A percentile compares a stretch with the other conserved stretches of the same genome.
phyloP scores from a whole-genome alignment of 1,284 basidiomycete genomes.

The Moniliophthora roreri region DNA sequence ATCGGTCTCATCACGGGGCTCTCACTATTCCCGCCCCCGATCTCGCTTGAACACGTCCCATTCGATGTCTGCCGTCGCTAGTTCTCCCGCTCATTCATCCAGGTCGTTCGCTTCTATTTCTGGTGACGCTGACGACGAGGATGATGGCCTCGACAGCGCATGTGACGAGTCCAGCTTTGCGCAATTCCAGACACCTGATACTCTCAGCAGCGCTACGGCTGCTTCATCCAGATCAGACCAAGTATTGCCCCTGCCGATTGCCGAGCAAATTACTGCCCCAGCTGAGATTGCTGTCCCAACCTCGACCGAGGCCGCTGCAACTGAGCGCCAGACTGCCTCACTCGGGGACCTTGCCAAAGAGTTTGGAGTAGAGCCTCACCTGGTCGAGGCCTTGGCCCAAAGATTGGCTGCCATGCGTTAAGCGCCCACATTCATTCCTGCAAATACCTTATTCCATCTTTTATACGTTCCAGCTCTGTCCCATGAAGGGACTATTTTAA shows the following conservation, averaged over 20 bases:
- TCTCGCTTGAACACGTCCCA: not conserved
- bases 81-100: constrained; percentile 1
- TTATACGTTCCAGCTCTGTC: too few species aligned
- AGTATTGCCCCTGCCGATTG: not conserved
- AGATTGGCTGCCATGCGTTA: constrained; percentile 36
- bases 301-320: constrained; percentile 9
- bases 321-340: constrained; percentile 21
- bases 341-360: constrained; percentile 63
- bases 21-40: not conserved
- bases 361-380: constrained; percentile 66
- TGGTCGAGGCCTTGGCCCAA: constrained; percentile 68
- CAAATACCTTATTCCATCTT: too few species aligned
- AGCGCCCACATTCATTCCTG: not conserved
- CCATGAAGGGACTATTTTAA: too few species aligned
- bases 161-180: constrained; percentile 8
- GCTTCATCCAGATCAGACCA: constrained; percentile 2
- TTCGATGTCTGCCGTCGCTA: not conserved
- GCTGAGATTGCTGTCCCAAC: not conserved
- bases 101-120: constrained; percentile 6
- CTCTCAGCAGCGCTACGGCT: constrained; percentile 14
- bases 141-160: constrained; percentile 13
- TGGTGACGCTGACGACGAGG: constrained; percentile 19
- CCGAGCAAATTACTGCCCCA: not conserved
- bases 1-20: constrained; percentile 1
- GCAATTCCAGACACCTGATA: constrained; percentile 3